Base-by-base conservation (phyloP, 345 rosid genomes). In the Trapa incisa region DNA sequence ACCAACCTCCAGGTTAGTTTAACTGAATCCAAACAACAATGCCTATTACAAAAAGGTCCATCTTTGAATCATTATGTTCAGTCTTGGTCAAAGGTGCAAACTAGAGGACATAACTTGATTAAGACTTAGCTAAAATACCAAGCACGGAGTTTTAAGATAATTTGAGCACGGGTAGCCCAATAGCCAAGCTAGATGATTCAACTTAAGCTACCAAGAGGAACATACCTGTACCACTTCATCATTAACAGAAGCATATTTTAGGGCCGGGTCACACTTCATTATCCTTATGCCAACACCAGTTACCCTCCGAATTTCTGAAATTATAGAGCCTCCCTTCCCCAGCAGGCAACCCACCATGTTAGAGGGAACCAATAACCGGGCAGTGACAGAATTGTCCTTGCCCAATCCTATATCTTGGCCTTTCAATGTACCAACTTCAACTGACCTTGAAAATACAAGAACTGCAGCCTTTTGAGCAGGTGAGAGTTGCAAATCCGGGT, bases 221-320 rank as follows among this genome's bases (percentile, higher is more conserved):
- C 73, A 33, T 70, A 89, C 98, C 96, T 92, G 96, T 47, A 89
- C 93, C 69, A 92, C 86, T 82, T 84, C 87, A 77, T 89, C 96
- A 67, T 76, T 81, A 79, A 80, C 87, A 36, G 75, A 67, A 32
- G 79, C 81, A 72, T 91, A 92, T 76, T 85, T 89, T 35, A 91
- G 89, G 67, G 78, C 75, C 81, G 79, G 87, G 71, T 84, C 88
- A 65, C 56, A 75, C 47, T 69, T 77, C 37, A 87, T 29, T 74
- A 92, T 75, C 73, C 81, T 73, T 62, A 92, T 84, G 69, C 70
- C 38, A 56, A 96, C 67, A 65, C 96, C 82, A 68, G 96, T 87
- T 43, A 47, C 72, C 71, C 73, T 86, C 75, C 98, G 87, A 80
- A 89, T 87, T 75, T 88, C 95, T 35, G 96, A 84, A 71, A 89